Evolutionary conservation across 1,139 yeast species (phyloP).

Genomic region (Debaryomyces coudertii): DNA sequence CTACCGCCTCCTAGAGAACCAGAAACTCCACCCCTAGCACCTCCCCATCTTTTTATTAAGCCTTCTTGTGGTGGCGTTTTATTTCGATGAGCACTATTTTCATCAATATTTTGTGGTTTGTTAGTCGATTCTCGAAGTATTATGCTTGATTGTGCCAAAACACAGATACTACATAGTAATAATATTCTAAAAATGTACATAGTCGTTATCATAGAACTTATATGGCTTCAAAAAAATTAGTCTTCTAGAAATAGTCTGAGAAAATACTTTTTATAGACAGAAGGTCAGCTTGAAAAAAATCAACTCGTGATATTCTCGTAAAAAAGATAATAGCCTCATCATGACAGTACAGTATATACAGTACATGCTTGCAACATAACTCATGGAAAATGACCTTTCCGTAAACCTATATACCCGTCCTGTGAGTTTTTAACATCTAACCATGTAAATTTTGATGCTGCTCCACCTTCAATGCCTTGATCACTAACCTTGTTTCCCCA

Average conservation of each 20-base stretch:
- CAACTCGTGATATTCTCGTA: neutral
- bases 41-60: neutral
- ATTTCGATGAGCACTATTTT: neutral
- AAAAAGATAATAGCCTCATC: neutral
- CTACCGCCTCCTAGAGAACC: neutral
- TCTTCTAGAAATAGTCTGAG: no score
- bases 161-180: neutral
- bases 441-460: constrained; percentile 31
- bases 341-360: neutral
- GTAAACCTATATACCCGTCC: constrained; percentile 48
- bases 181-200: neutral
- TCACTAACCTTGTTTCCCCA: constrained; percentile 58
- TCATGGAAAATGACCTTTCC: constrained; percentile 43
- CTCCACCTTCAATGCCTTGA: constrained; percentile 51
- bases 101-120: neutral
- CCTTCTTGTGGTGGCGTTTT: neutral
- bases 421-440: constrained; percentile 38
- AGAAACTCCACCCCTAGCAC: neutral
- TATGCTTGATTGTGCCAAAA: neutral
- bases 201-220: no score
- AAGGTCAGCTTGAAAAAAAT: neutral
- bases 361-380: neutral
- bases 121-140: neutral
- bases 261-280: neutral
- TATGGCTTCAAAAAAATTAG: no score